Evolutionary conservation across 2,329 filamentous ascomycete genomes (phyloP).

Genomic region (Fusarium papillatum): DNA sequence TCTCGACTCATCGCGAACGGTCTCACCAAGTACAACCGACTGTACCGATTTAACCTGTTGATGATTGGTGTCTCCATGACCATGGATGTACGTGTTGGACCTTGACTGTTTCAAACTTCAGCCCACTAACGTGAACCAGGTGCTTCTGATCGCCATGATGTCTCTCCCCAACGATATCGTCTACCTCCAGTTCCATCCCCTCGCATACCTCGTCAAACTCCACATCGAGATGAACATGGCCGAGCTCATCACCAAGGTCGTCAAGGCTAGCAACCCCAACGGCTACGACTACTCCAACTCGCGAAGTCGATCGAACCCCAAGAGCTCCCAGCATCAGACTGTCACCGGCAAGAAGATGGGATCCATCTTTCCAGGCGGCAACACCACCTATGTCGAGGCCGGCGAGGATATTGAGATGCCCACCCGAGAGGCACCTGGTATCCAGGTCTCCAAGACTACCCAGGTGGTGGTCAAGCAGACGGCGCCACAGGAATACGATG

Average conservation of each 20-base stretch:
- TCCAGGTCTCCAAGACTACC: slow-evolving; percentile 44
- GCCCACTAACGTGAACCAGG: slow-evolving; percentile 23
- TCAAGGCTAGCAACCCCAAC: slow-evolving; percentile 42
- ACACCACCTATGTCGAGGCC: slow-evolving; percentile 36
- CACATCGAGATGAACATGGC: slow-evolving; percentile 69
- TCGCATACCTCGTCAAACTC: slow-evolving; percentile 66
- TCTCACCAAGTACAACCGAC: slow-evolving; percentile 61
- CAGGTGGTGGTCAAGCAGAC: slow-evolving; percentile 35
- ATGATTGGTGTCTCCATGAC: slow-evolving; percentile 49
- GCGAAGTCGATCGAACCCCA: slow-evolving; percentile 31
- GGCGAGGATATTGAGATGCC: slow-evolving; percentile 39
- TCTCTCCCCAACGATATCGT: slow-evolving; percentile 47
- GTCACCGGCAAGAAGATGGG: slow-evolving; percentile 24
- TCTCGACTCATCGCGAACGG: slow-evolving; percentile 60
- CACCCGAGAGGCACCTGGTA: slow-evolving; percentile 22
- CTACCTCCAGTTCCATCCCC: slow-evolving; percentile 63
- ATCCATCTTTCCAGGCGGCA: slow-evolving; percentile 38
- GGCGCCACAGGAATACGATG: slow-evolving; percentile 36
- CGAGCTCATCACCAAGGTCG: slow-evolving; percentile 60
- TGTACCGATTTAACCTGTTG: slow-evolving; percentile 53
- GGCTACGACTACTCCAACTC: slow-evolving; percentile 44
- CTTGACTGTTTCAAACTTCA: accelerated
- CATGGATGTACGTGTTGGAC: slow-evolving; percentile 40
- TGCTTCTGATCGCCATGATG: slow-evolving; percentile 49
- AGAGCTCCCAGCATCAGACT: slow-evolving; percentile 28